Evolutionary conservation across 2,329 filamentous ascomycete species (phyloP), one percentile per base, ranked within the genome.

Genomic region (Diaporthe caulivora): DNA sequence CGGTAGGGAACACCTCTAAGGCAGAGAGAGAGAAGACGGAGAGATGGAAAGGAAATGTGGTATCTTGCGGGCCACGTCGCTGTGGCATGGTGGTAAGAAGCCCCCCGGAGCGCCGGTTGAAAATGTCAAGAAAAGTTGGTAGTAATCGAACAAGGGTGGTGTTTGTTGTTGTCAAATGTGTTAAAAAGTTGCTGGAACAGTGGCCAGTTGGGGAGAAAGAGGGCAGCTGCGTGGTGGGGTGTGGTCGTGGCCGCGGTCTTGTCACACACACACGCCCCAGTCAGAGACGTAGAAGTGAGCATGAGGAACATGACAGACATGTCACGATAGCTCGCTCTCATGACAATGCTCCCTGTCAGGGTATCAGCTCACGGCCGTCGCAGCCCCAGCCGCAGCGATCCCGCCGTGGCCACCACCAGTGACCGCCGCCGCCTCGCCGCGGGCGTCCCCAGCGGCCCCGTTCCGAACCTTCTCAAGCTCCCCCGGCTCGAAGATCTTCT

Each of bases 401-500:
- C 21, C 47, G n/a, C 47, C 47, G n/a, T 51, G 47, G 9, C 62
- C 47, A 21, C 62, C 47, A 21, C 18, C 17, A 15, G n/a, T n/a
- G n/a, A n/a, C n/a, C n/a, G 29, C 44, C 26, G 44, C 21, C 15
- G 31, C 24, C 9, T 49, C 44, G 4, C 26, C 42, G 15, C 17
- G 18, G 47, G 26, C 37, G n/a, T 40, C 42, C 26, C 26, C 37
- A 1, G 15, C 13, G 18, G 15, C 55, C 9, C 69, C 60, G 11
- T 54, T 71, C 47, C 40, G 65, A 21, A 10, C 47, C 47, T 62
- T 69, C 15, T 69, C 68, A 7, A 65, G n/a, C 51, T 76, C 72
- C 15, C 69, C 68, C 1, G 74, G 67, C 49, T 76, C 75, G 21
- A 75, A 70, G 29, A 76, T 75, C n/a, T 65, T 40, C 72, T 76